Evolutionary conservation across 73 alveolate species (phyloP), one percentile per base, ranked within the genome.

Genomic region (Blepharisma stoltei): DNA sequence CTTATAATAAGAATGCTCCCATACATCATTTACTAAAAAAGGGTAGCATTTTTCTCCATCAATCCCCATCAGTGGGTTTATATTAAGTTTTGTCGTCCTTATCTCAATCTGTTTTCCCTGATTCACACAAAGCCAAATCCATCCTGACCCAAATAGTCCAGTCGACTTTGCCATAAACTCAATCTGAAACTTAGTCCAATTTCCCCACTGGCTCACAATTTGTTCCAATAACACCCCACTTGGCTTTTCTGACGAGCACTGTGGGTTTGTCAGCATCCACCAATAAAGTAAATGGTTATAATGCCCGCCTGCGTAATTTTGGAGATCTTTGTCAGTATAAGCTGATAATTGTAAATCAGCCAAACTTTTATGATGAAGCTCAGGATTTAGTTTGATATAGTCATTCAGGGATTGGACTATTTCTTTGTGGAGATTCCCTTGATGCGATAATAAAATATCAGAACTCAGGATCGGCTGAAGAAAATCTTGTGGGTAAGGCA

Each of bases 1-100:
- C n/a, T n/a, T n/a, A n/a, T n/a, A 60, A 60, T 60, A 60, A 60
- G 73, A 14, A 25, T 60, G 73, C 23, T 60, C 73, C 73, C 73
- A 60, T 0, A 60, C 14, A 25, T 60, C 73, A 60, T 14, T 25
- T 5, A n/a, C 73, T 2, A 60, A 1, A 60, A 60, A 8, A 14
- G 73, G 73, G 46, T 60, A 60, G 46, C 73, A 60, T 9, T 20
- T 60, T 8, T 5, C 23, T 2, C 46, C 45, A 1, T 47, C 73
- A 60, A 38, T 60, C 14, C 11, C 11, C 37, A 18, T 18, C 2
- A 60, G 48, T 47, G 73, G 73, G 2, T n/a, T 20, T 25, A 14
- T 20, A n/a, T 60, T n/a, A 60, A 20, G 23, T 14, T 14, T 8
- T 9, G 18, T 18, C 18, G 18, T 60, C 45, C 14, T 20, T 14